phyloP scores from a whole-genome alignment of 768 basidiomycete species.

The Gloeophyllum trabeum region DNA sequence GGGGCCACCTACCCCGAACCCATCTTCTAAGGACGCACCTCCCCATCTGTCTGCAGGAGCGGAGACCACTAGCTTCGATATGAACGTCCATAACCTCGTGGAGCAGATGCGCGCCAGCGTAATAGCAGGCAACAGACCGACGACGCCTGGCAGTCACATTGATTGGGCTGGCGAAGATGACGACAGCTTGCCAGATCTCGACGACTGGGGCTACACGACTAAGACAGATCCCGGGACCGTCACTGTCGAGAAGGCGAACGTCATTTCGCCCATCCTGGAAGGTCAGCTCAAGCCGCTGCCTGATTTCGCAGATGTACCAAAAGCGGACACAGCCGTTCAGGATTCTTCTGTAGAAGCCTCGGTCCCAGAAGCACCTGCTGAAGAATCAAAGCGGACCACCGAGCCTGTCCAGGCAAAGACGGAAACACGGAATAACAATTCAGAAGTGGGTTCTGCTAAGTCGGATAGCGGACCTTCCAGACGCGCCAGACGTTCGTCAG shows the following conservation, averaged over 20 bases:
- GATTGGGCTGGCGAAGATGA: constrained; percentile 90
- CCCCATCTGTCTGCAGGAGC: constrained; percentile 36
- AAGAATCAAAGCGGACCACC: too few relatives aligned
- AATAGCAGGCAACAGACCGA: constrained; percentile 50
- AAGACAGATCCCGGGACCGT: too few relatives aligned
- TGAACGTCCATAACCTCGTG: constrained; percentile 68
- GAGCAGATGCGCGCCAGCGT: constrained; percentile 67
- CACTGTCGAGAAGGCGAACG: not conserved
- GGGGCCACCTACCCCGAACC: constrained; percentile 13
- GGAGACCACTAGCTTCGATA: constrained; percentile 27
- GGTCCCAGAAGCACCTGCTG: too few relatives aligned
- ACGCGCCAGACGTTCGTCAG: too few relatives aligned
- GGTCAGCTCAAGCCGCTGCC: constrained; percentile 53
- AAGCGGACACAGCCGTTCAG: too few relatives aligned
- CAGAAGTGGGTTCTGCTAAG: too few relatives aligned
- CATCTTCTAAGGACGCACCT: constrained; percentile 41
- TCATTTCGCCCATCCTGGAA: constrained; percentile 58
- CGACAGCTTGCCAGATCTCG: constrained; percentile 65
- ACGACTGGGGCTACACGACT: constrained; percentile 60
- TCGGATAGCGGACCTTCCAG: too few relatives aligned
- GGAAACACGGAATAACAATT: too few relatives aligned
- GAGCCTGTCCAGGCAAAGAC: too few relatives aligned
- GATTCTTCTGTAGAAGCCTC: too few relatives aligned
- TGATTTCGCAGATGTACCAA: constrained; percentile 29
- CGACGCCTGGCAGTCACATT: constrained; percentile 69